Evolutionary conservation across 306 rosid species (phyloP), one percentile per base, ranked within the genome.

Genomic region (Lupinus albus): DNA sequence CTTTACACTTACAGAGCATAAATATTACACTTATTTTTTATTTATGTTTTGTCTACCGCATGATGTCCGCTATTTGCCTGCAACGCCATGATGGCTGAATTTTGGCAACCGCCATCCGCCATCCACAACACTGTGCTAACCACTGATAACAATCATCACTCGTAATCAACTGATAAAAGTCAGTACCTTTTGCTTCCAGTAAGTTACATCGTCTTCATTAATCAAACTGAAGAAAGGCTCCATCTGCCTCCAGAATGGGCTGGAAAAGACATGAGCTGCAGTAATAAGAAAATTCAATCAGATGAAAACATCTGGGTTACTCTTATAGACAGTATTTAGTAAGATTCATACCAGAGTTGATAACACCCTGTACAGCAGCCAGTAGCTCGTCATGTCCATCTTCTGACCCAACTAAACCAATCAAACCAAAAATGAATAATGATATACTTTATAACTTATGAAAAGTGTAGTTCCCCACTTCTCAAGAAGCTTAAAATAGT

Each of bases 161-260:
- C 41, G 49, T 42, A 57, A 8, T 33, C 70, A 60, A 60, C 55
- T 39, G 32, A 30, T n/a, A 70, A 51, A 80, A 55, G 62, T 42
- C 74, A 62, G 67, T 76, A 92, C 98, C 86, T 85, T 83, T 74
- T 91, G 87, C 73, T 83, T 87, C 77, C 85, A 81, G 83, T 71
- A 88, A 54, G 75, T 36, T 32, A 84, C 72, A 73, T 89, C 95
- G 59, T 74, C 79, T 61, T 84, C 91, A 49, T 78, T 80, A 51
- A 92, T 62, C 73, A 84, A 75, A 80, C 91, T 35, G 8, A 92
- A 89, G 76, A 76, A 83, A 45, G 83, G 83, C 83, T 92, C 98
- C 91, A 78, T 86, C 90, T 86, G 82, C 87, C 64, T 78, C 98
- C 98, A 92, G 80, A 92, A 92, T 62, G 79, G 21, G 82, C 78